Base-by-base conservation (phyloP, 306 rosid species). In the Quercus cerris region DNA sequence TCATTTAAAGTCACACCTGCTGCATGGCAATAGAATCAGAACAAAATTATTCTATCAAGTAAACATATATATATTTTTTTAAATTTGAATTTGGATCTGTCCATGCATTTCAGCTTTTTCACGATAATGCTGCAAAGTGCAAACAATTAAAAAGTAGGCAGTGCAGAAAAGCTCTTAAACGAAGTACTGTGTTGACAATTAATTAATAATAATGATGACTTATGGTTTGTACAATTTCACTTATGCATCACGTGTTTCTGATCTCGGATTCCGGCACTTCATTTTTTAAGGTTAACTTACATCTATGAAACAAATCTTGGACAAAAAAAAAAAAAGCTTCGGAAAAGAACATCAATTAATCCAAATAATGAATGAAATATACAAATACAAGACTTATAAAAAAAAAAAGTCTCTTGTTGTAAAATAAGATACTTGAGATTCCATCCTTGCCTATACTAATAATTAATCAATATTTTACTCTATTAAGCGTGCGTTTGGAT, bases 211-310 rank as follows among this genome's bases (percentile, higher is more conserved):
- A 20, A 58, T 8, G 25, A 58, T 20, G 22, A n/a, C 12, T n/a
- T 22, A 1, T 58, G 23, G 6, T 22, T 22, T 3, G 8, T 12
- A 59, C 41, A 68, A 5, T 28, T 27, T 15, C 35, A 28, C 10
- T 63, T 5, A 2, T 38, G 13, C 75, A 8, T 72, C 86, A 78
- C 81, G 15, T 80, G 87, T 71, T 76, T 80, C 27, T 56, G 76
- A 76, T 76, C 76, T 28, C 67, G 72, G 70, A 61, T 54, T 56
- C 20, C 27, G 77, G 75, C 61, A 78, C 58, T 12, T n/a, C 12
- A 49, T 52, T 17, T 56, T 38, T 54, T 14, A 23, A 56, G 12
- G 20, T 28, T 58, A 71, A 27, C 62, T 70, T 70, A 49, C 56
- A 18, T 15, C 22, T 35, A 58, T 57, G 28, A 27, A 27, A 28